These are phyloP conservation scores for Acidomyces sp. DNA, from an alignment of 495 filamentous ascomycete genomes.

Conservation along the genomic window DNA sequence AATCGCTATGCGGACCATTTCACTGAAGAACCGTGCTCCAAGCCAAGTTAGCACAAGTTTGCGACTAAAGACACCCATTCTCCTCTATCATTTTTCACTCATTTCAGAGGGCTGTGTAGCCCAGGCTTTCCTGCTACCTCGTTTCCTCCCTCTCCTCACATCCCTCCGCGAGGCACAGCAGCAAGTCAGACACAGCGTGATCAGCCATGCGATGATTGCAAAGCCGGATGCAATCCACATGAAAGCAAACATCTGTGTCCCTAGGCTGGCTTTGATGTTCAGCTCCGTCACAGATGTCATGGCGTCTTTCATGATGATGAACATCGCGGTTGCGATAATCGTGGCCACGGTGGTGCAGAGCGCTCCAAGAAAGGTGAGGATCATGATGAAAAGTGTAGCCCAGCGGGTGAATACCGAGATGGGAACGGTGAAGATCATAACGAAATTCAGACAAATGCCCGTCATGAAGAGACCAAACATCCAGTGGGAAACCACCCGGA, in stretches of 20 bases:
- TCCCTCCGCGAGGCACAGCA: slow-evolving; percentile 52
- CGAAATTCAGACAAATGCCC: slow-evolving; percentile 49
- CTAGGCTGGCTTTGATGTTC: slow-evolving; percentile 62
- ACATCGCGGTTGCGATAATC: slow-evolving; percentile 68
- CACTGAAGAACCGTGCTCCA: too few species aligned
- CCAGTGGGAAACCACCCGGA: slow-evolving; percentile 65
- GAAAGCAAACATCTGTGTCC: slow-evolving; percentile 61
- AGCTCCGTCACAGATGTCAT: slow-evolving; percentile 48
- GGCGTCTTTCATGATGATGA: slow-evolving; percentile 60
- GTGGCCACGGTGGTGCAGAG: slow-evolving; percentile 55
- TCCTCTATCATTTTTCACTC: too few species aligned
- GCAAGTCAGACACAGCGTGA: slow-evolving; percentile 63
- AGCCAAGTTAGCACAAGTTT: too few species aligned
- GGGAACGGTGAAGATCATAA: slow-evolving; percentile 53
- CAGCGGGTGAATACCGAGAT: slow-evolving; percentile 43
- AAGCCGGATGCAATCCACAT: slow-evolving; percentile 74
- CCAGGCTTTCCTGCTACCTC: slow-evolving; percentile 25
- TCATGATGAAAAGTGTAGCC: slow-evolving; percentile 39
- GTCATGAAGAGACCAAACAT: slow-evolving; percentile 86
- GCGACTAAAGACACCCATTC: too few species aligned
- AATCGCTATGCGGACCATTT: too few species aligned
- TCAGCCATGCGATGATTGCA: slow-evolving; percentile 50
- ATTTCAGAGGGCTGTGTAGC: too few species aligned
- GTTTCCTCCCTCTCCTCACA: slow-evolving; percentile 40
- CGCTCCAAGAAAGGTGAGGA: slow-evolving; percentile 49